Conservation (phyloP, 2,329 filamentous ascomycete genomes). For the Cordyceps javanica region DNA sequence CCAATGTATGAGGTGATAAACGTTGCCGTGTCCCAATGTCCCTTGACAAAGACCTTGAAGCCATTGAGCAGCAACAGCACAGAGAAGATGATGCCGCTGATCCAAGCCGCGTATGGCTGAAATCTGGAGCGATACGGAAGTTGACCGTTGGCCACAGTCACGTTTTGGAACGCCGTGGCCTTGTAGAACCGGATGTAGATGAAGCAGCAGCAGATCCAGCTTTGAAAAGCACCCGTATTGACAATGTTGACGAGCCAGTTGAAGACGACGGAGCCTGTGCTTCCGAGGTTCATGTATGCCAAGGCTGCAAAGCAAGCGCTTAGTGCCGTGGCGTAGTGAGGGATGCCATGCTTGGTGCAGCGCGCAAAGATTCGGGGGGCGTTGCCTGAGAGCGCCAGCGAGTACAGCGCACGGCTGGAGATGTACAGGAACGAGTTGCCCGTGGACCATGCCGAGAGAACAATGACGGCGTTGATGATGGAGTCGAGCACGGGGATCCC, state of each 20-base stretch:
- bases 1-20: slow-evolving; percentile 63
- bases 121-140: slow-evolving; percentile 48
- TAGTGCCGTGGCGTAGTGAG: slow-evolving; percentile 18
- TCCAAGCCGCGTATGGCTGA: slow-evolving; percentile 52
- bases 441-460: slow-evolving; percentile 51
- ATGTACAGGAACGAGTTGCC: slow-evolving; percentile 49
- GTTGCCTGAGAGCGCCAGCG: slow-evolving; percentile 33
- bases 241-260: slow-evolving; percentile 51
- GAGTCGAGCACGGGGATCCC: slow-evolving; percentile 37
- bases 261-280: slow-evolving; percentile 51
- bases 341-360: slow-evolving; percentile 20
- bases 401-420: slow-evolving; percentile 39
- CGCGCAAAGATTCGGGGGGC: slow-evolving; percentile 32
- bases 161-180: slow-evolving; percentile 36
- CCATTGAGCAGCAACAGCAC: slow-evolving; percentile 56
- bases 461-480: slow-evolving; percentile 49
- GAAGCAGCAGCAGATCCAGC: slow-evolving; percentile 48
- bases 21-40: slow-evolving; percentile 45
- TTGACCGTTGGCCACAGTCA: slow-evolving; percentile 20
- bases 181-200: slow-evolving; percentile 50
- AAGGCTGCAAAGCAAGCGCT: slow-evolving; percentile 42
- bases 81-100: slow-evolving; percentile 44
- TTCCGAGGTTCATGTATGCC: slow-evolving; percentile 54
- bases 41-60: slow-evolving; percentile 57
- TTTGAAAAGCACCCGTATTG: slow-evolving; percentile 45